Evolutionary conservation across 1,139 yeast genomes (phyloP).

Genomic region (Geotrichum reessii): DNA sequence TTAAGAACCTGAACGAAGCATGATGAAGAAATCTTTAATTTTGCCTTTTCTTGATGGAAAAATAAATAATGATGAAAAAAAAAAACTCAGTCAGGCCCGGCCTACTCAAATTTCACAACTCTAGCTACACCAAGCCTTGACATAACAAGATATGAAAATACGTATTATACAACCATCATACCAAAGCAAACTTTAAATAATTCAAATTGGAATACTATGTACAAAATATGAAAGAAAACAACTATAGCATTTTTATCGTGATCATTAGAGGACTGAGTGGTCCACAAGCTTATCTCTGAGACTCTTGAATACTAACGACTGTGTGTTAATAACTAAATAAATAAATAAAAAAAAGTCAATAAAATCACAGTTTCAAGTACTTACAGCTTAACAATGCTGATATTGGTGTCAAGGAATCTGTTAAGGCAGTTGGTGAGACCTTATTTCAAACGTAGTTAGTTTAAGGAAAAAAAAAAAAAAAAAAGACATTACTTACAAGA

Average conservation of each 20-base stretch:
- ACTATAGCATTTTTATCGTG: neutral
- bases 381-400: constrained; percentile 66
- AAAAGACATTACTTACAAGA: constrained; percentile 42
- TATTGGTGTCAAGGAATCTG: constrained; percentile 81
- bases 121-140: neutral
- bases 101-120: neutral
- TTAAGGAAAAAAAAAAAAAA: neutral
- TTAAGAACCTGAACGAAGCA: neutral
- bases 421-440: constrained; percentile 69
- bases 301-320: constrained; percentile 24
- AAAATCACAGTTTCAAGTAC: constrained; percentile 12
- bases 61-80: too few species aligned
- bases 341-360: neutral
- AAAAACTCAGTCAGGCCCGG: neutral
- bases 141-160: neutral
- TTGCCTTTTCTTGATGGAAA: too few species aligned
- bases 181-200: neutral
- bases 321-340: neutral
- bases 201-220: constrained; percentile 2
- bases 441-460: neutral
- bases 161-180: neutral
- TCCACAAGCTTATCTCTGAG: constrained; percentile 22
- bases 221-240: constrained; percentile 1
- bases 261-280: constrained; percentile 1
- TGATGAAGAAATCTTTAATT: neutral